Conservation (phyloP, 2,329 filamentous ascomycete genomes). For the Aspergillus sp. region DNA sequence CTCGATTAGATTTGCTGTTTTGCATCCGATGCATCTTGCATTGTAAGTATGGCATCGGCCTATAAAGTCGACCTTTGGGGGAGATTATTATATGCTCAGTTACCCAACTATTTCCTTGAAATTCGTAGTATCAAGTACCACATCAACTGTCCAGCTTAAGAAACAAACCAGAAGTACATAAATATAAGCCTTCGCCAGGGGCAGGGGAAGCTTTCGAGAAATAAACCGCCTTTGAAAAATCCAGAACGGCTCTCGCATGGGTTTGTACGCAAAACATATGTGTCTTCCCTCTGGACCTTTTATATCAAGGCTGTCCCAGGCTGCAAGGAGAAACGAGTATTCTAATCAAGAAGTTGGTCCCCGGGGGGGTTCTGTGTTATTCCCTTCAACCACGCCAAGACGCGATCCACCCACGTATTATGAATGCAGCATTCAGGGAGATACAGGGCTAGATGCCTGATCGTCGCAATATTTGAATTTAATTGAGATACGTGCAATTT, state of each 20-base stretch:
- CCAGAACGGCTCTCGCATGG: slow-evolving; percentile 38
- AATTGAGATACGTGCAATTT: background rate
- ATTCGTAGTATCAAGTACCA: no score
- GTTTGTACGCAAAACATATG: slow-evolving; percentile 36
- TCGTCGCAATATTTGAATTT: background rate
- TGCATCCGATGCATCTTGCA: no score
- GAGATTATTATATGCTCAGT: no score
- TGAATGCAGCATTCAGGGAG: background rate
- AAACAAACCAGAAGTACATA: slow-evolving; percentile 39
- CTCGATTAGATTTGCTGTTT: no score
- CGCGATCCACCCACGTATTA: background rate
- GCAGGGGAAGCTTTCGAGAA: slow-evolving; percentile 25
- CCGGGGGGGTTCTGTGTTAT: background rate
- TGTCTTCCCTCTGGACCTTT: slow-evolving; percentile 28
- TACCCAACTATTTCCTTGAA: no score
- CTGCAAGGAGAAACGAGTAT: no score
- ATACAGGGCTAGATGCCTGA: background rate
- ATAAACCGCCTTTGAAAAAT: slow-evolving; percentile 29
- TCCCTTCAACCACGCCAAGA: background rate
- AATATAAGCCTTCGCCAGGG: slow-evolving; percentile 33
- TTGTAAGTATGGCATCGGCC: no score
- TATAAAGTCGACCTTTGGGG: no score
- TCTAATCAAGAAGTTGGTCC: no score
- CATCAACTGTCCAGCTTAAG: slow-evolving; percentile 17
- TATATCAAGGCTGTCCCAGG: slow-evolving; percentile 23